A percentile compares a stretch with the other conserved stretches of the same genome.
phyloP scores from a whole-genome alignment of 345 rosid species.

The Conringia planisiliqua region DNA sequence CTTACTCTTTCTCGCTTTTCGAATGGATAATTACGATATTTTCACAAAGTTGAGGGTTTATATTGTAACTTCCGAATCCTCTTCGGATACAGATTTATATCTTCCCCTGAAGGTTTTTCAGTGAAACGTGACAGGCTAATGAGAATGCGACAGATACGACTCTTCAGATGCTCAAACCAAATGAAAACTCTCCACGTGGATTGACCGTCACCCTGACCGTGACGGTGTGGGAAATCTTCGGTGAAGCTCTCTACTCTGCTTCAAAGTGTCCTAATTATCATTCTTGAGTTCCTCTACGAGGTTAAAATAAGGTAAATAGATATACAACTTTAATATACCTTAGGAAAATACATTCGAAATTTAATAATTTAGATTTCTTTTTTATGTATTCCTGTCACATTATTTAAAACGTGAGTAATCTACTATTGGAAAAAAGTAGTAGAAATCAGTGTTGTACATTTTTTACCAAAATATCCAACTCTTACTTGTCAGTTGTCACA shows the following conservation, averaged over 20 bases:
- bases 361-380: background rate
- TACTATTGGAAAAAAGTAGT: background rate
- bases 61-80: constrained; percentile 7
- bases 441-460: background rate
- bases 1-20: constrained; percentile 30
- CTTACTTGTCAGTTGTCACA: background rate
- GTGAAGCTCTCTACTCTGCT: constrained; percentile 1
- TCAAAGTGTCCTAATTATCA: background rate
- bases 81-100: constrained; percentile 9
- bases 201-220: background rate
- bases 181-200: constrained; percentile 2
- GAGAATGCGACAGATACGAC: constrained; percentile 25
- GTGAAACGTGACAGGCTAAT: constrained; percentile 30
- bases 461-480: background rate
- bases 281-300: background rate
- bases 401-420: background rate
- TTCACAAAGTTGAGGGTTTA: background rate
- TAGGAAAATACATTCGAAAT: background rate
- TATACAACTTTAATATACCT: background rate
- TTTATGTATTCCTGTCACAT: background rate
- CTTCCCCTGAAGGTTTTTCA: constrained; percentile 3
- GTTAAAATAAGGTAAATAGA: background rate
- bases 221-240: background rate
- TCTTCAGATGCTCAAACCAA: background rate
- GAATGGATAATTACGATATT: constrained; percentile 37